Evolutionary conservation across 73 alveolate species (phyloP), one percentile per base, ranked within the genome.

Genomic region (Urostyla sp.): DNA sequence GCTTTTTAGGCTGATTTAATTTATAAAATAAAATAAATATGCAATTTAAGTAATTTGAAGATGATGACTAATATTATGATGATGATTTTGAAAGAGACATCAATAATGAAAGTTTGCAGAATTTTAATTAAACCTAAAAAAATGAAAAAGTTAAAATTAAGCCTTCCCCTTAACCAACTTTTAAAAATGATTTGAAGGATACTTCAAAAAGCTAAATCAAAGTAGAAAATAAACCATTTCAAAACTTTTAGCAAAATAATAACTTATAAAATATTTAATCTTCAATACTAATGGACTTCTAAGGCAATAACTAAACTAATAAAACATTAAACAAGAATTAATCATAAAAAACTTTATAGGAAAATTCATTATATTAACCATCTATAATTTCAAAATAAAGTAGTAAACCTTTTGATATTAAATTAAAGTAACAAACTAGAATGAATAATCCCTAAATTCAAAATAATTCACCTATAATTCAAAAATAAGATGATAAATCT

Each of bases 21-120:
- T n/a, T n/a, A n/a, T n/a, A n/a, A n/a, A n/a, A n/a, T n/a, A n/a
- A n/a, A n/a, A 51, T 8, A n/a, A 59, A 59, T 35, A 59, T 59
- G 76, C 32, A 59, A 18, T 59, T 59, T 59, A 59, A 59, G 76
- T 20, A 59, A 59, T 59, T 59, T 59, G 76, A 59, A 35, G 76
- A 59, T 11, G 76, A 59, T 35, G 76, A 59, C 27, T 35, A 59
- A 15, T 59, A 59, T 21, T 59, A 59, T 34, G 76, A 59, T 59
- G 76, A 59, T 59, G 76, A 59, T 10, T 59, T 59, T 21, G 76
- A 59, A 15, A 59, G 37, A n/a, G 76, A 59, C 4, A n/a, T 40
- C 15, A 11, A 10, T 40, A 40, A 40, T 40, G 15, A 40, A 15
- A 40, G 51, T 40, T 40, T 40, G 51, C 51, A 10, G 51, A 40